Conservation (phyloP, 2,329 filamentous ascomycete genomes). For the Colletotrichum godetiae region DNA sequence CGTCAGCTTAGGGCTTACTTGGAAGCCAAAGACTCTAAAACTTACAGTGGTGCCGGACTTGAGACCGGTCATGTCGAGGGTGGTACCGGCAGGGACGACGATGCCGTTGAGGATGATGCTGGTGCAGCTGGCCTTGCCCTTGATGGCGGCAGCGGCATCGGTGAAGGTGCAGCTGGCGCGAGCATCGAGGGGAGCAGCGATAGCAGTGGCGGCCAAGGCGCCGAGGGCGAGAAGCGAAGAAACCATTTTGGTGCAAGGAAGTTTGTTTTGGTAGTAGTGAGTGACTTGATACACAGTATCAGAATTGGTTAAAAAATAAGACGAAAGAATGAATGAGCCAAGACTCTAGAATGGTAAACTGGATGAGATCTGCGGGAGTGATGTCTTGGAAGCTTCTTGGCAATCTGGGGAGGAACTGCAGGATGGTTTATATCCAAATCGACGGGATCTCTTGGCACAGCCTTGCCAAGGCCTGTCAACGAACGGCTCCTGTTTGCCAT, state of each 20-base stretch:
- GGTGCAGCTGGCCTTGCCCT: constrained; percentile 62
- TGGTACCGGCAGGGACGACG: constrained; percentile 66
- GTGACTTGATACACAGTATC: constrained; percentile 30
- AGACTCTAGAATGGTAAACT: constrained; percentile 30
- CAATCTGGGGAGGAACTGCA: constrained; percentile 20
- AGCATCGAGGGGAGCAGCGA: constrained; percentile 38
- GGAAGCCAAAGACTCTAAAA: background rate
- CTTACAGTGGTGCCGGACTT: constrained; percentile 55
- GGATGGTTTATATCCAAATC: constrained; percentile 33
- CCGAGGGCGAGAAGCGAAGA: constrained; percentile 40
- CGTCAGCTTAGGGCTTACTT: background rate
- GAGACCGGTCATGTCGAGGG: constrained; percentile 67
- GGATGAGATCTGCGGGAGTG: constrained; percentile 22
- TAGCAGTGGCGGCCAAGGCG: constrained; percentile 41
- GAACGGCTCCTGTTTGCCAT: background rate
- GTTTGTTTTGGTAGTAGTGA: constrained; percentile 15
- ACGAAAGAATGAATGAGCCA: constrained; percentile 23
- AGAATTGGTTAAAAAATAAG: background rate
- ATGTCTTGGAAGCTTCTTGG: constrained; percentile 33
- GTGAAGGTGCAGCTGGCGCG: constrained; percentile 64
- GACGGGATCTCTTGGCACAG: constrained; percentile 26
- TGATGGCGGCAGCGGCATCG: constrained; percentile 57
- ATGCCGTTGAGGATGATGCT: constrained; percentile 65
- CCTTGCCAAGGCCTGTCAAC: background rate
- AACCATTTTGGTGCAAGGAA: constrained; percentile 22